A percentile compares a stretch with the other conserved stretches of the same genome.
phyloP scores from a whole-genome alignment of 2,329 filamentous ascomycete species.

The Fusarium bulbicola region DNA sequence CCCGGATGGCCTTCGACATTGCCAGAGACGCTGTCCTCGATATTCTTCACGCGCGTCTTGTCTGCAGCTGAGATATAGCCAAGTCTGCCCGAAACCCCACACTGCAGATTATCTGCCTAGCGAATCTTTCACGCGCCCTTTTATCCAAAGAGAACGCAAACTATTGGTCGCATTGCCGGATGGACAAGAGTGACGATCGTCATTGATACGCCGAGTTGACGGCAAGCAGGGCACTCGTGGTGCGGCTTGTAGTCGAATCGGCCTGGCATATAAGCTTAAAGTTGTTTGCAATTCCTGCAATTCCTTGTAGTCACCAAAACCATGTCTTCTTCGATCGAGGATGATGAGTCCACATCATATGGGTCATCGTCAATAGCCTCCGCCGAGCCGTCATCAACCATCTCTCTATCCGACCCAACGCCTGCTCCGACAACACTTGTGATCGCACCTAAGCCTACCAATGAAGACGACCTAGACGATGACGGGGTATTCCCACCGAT shows the following conservation, averaged over 20 bases:
- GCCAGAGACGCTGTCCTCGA: constrained; percentile 16
- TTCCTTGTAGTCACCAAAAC: constrained; percentile 8
- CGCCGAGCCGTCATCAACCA: constrained; percentile 27
- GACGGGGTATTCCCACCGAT: constrained; percentile 47
- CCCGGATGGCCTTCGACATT: constrained; percentile 29
- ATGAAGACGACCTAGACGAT: constrained; percentile 31
- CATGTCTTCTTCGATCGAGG: constrained; percentile 32
- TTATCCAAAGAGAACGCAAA: constrained; percentile 1
- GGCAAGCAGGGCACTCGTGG: constrained; percentile 28
- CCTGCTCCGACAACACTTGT: constrained; percentile 19
- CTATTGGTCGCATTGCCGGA: constrained; percentile 24
- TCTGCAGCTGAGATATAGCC: constrained; percentile 18
- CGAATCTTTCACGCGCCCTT: constrained; percentile 1
- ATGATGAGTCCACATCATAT: constrained; percentile 24
- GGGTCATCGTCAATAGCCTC: constrained; percentile 15
- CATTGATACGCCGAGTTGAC: constrained; percentile 35
- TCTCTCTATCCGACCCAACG: constrained; percentile 28
- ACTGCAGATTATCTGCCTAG: neutral
- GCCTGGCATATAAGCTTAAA: constrained; percentile 12
- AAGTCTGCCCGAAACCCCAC: constrained; percentile 1
- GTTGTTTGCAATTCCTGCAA: neutral
- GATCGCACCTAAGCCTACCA: constrained; percentile 27
- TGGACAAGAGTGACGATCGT: constrained; percentile 36
- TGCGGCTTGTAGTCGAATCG: constrained; percentile 32
- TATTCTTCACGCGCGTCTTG: constrained; percentile 18